Conservation (phyloP, 352 stramenopile species). For the Phytophthora fragariaefolia region DNA sequence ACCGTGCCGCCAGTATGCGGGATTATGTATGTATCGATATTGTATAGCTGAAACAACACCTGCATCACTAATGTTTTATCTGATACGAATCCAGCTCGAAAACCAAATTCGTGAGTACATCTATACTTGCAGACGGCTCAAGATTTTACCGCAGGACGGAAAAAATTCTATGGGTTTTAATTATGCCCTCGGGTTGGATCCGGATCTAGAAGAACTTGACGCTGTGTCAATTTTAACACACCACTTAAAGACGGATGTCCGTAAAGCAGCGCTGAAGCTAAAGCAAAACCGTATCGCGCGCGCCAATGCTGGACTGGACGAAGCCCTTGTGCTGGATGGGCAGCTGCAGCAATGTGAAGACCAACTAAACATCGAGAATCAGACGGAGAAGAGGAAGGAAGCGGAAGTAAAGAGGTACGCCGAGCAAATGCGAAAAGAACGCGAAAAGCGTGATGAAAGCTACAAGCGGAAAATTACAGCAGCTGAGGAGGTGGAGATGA, state of each 20-base stretch:
- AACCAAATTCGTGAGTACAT: conserved; percentile 84
- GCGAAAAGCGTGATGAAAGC: conserved; percentile 48
- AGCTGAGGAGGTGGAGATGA: conserved; percentile 74
- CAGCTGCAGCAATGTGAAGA: conserved; percentile 65
- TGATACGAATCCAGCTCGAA: too few relatives aligned
- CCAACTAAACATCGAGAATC: conserved; percentile 54
- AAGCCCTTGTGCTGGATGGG: conserved; percentile 59
- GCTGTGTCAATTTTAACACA: conserved; percentile 59
- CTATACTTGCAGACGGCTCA: conserved; percentile 74
- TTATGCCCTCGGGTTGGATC: conserved; percentile 77
- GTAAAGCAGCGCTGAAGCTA: conserved; percentile 56
- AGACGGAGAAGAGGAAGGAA: conserved; percentile 59
- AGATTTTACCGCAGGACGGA: conserved; percentile 84
- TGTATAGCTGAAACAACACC: too few relatives aligned
- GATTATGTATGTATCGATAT: conserved; percentile 51
- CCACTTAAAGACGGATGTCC: conserved; percentile 74
- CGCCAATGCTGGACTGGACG: conserved; percentile 60
- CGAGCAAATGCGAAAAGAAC: conserved; percentile 60
- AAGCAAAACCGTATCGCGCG: conserved; percentile 72
- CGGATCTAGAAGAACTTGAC: conserved; percentile 61
- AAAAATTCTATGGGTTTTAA: conserved; percentile 85
- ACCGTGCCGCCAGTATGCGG: conserved; percentile 66
- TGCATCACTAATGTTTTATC: too few relatives aligned
- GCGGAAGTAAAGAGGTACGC: conserved; percentile 60
- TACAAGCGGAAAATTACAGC: conserved; percentile 55